Evolutionary conservation across 495 filamentous ascomycete species (phyloP).

Genomic region (Penicillium maclennaniae): DNA sequence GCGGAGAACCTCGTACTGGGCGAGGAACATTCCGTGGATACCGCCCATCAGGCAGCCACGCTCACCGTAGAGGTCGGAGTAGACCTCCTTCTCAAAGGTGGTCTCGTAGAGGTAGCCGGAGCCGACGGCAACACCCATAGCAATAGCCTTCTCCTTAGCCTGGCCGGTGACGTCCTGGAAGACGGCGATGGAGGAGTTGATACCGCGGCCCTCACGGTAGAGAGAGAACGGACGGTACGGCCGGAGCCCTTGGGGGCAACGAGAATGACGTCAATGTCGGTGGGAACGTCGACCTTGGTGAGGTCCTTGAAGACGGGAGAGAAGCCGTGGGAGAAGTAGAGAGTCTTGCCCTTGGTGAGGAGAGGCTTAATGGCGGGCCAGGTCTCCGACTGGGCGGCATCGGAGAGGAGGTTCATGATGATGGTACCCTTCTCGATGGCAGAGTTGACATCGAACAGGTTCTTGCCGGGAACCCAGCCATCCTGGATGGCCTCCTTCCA

Average conservation of each 20-base stretch:
- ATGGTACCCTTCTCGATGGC: constrained; percentile 91
- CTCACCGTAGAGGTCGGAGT: constrained; percentile 98
- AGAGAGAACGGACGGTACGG: constrained; percentile 95
- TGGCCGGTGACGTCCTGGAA: constrained; percentile 98
- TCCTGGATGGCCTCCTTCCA: constrained; percentile 97
- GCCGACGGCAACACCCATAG: constrained; percentile 93
- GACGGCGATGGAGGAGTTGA: constrained; percentile 98
- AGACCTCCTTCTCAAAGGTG: constrained; percentile 99
- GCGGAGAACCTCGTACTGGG: constrained; percentile 99
- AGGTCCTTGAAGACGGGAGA: constrained; percentile 99
- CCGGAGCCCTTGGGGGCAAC: constrained; percentile 98
- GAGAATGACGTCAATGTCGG: constrained; percentile 96
- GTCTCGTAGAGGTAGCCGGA: constrained; percentile 99
- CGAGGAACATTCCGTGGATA: constrained; percentile 99
- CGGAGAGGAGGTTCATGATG: constrained; percentile 97
- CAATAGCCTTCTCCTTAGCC: constrained; percentile 96
- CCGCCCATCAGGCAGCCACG: constrained; percentile 99
- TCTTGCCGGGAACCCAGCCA: constrained; percentile 96
- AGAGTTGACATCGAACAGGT: constrained; percentile 95
- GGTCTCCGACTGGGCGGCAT: constrained; percentile 96
- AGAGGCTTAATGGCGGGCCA: constrained; percentile 98
- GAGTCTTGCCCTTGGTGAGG: constrained; percentile 97
- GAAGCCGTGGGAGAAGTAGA: constrained; percentile 99
- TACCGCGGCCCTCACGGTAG: constrained; percentile 96
- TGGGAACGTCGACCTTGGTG: constrained; percentile 96